A percentile compares a stretch with the other conserved stretches of the same genome.
Conservation (phyloP, 163 green algal species). For the Scenedesmus sp. region DNA sequence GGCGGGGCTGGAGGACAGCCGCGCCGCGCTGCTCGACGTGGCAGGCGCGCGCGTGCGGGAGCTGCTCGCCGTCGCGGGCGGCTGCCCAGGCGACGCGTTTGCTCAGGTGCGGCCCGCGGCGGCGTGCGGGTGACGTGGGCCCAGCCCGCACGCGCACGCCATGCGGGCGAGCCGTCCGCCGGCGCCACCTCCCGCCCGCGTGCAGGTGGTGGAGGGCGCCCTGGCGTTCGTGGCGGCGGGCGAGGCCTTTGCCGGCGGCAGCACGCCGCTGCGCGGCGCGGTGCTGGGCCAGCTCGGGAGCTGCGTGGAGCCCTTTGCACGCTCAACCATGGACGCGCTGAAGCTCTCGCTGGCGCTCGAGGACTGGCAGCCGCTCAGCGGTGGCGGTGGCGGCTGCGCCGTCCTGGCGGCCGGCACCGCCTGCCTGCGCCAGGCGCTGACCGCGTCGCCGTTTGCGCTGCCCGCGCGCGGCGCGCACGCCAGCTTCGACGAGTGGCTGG, state of each 20-base stretch:
- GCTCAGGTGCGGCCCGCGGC: constrained; percentile 55
- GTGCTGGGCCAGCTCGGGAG: constrained; percentile 51
- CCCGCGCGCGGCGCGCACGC: neutral
- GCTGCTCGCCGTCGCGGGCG: constrained; percentile 17
- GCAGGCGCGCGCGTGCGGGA: neutral
- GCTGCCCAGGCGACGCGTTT: constrained; percentile 73
- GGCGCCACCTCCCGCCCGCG: too few species aligned
- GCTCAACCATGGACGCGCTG: constrained; percentile 69
- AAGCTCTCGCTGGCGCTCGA: constrained; percentile 49
- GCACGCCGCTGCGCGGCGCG: constrained; percentile 49
- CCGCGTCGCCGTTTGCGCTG: constrained; percentile 2
- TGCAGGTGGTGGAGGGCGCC: constrained; percentile 76
- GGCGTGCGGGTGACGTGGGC: too few species aligned
- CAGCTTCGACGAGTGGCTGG: constrained; percentile 43
- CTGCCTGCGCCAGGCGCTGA: constrained; percentile 19
- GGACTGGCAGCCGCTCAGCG: constrained; percentile 14
- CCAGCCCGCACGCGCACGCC: too few species aligned
- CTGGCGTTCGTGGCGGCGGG: constrained; percentile 66
- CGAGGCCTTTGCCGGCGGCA: constrained; percentile 73
- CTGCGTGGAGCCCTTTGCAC: constrained; percentile 73
- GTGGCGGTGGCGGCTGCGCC: constrained; percentile 7
- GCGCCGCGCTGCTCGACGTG: neutral
- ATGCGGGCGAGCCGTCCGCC: too few species aligned
- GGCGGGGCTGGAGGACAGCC: neutral
- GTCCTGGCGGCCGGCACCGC: constrained; percentile 11